Percentiles rank a stretch among this genome's conserved stretches.
Evolutionary conservation across 345 rosid genomes (phyloP).

Genomic region (Brassica carinata): DNA sequence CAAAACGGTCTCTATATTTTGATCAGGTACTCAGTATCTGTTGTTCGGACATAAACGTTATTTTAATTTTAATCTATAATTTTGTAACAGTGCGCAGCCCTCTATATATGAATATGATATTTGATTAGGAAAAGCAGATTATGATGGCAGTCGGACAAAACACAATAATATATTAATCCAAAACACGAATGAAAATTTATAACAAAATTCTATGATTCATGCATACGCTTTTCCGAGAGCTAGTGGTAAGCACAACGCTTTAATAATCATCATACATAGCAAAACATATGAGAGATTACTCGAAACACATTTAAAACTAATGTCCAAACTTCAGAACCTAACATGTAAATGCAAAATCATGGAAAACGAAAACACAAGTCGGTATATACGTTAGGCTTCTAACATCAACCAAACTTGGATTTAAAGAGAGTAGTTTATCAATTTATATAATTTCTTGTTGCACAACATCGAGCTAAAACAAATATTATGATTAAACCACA

Average conservation of each 20-base stretch:
- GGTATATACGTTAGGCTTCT: background rate
- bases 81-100: constrained; percentile 27
- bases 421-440: background rate
- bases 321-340: background rate
- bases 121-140: constrained; percentile 30
- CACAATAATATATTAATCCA: background rate
- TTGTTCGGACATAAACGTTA: background rate
- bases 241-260: constrained; percentile 4
- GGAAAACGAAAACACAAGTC: background rate
- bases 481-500: background rate
- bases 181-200: constrained; percentile 4
- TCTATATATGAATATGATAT: background rate
- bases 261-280: background rate
- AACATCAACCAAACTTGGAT: background rate
- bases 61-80: background rate
- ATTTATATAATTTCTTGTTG: background rate
- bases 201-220: background rate
- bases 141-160: background rate
- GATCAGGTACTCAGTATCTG: background rate
- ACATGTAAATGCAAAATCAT: background rate
- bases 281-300: background rate
- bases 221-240: background rate
- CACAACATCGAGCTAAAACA: constrained; percentile 15
- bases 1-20: background rate
- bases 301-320: background rate